phyloP scores from a whole-genome alignment of 257 asterid genomes.

The Euphrasia confusa region DNA sequence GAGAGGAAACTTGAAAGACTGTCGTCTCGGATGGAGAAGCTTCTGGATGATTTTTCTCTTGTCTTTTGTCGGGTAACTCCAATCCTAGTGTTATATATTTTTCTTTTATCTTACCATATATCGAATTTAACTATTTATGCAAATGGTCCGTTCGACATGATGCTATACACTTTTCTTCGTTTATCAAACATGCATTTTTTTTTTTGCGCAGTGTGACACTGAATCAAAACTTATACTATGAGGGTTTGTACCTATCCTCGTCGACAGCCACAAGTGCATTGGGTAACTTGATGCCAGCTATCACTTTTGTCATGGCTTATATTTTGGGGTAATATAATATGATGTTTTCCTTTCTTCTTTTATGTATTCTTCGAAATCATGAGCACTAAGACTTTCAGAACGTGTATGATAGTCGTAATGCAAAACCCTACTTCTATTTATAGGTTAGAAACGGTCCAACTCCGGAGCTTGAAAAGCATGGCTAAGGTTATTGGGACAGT shows the following conservation, averaged over 20 bases:
- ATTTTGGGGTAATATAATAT: constrained; percentile 28
- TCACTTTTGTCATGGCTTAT: constrained; percentile 41
- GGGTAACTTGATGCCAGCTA: constrained; percentile 43
- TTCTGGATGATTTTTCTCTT: neutral
- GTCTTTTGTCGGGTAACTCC: neutral
- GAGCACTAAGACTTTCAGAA: too few relatives aligned
- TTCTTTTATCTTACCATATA: too few relatives aligned
- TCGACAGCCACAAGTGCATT: constrained; percentile 42
- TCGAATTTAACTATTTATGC: too few relatives aligned
- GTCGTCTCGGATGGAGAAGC: neutral
- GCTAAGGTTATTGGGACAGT: constrained; percentile 46
- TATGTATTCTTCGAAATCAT: too few relatives aligned
- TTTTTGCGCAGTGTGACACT: constrained; percentile 33
- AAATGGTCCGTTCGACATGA: neutral
- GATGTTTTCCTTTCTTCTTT: too few relatives aligned
- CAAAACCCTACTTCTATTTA: too few relatives aligned
- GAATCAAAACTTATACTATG: constrained; percentile 35
- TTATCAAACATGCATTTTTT: neutral
- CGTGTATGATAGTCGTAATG: too few relatives aligned
- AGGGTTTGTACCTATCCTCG: constrained; percentile 35
- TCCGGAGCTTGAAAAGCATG: constrained; percentile 44
- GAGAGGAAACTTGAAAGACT: neutral
- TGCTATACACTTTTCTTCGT: too few relatives aligned
- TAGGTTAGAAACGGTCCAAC: constrained; percentile 53
- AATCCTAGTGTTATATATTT: too few relatives aligned